Evolutionary conservation across 2,329 filamentous ascomycete genomes (phyloP), one percentile per base, ranked within the genome.

Genomic region (Catunica adiposa): DNA sequence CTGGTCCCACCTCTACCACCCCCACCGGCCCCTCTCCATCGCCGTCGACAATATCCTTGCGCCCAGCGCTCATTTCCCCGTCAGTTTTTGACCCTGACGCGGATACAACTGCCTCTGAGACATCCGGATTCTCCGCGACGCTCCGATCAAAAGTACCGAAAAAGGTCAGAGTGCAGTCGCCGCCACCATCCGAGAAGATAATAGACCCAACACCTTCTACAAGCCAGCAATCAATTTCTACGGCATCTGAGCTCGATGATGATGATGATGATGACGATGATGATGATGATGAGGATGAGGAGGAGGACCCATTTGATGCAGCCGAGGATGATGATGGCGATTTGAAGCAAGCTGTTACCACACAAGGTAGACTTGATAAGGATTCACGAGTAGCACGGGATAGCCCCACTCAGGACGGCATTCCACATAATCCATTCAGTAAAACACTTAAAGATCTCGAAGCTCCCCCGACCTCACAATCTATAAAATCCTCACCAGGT

Each of bases 81-180:
- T 51, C 22, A 20, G 51, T 59, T 40, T 54, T 51, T 46, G 54
- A 54, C 51, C 55, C 55, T 37, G 52, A 56, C 31, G 40, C 40
- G 22, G 56, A 57, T 20, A 51, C 51, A 3, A 42, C 51, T 20
- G 56, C 47, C 50, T 52, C 55, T 20, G 55, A 53, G 29, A 50
- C 55, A 40, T 50, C 51, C 51, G 51, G 34, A 9, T 23, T 54
- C 9, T 40, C 52, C 46, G 37, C 52, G 25, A 51, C 56, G 31
- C 52, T 47, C 25, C 44, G 26, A 23, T 47, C 66, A 42, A 85
- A 76, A 70, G 71, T 78, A 40, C 72, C 77, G 58, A 84, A 84
- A 68, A 83, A 78, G 63, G 82, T 86, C 59, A 78, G 82, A 63
- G 76, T 83, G 7, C 74, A 82, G 63, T 82, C 79, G 44, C 80